A percentile compares a stretch with the other conserved stretches of the same genome.
phyloP scores from a whole-genome alignment of 495 filamentous ascomycete genomes.

The Xylaria castorea region DNA sequence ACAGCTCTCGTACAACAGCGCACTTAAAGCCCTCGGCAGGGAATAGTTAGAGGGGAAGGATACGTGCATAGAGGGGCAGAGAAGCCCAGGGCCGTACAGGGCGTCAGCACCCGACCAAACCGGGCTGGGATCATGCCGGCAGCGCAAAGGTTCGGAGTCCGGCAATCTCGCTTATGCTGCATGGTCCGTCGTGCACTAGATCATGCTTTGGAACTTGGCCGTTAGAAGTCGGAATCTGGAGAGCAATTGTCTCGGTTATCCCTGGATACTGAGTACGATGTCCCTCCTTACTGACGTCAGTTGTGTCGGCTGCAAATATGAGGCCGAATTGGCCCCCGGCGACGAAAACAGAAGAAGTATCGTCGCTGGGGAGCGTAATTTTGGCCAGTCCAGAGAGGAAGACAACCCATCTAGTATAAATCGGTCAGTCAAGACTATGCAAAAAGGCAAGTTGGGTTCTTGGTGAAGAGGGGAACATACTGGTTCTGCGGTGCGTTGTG shows the following conservation, averaged over 20 bases:
- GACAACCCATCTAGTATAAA: conserved; percentile 55
- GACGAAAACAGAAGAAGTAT: conserved; percentile 45
- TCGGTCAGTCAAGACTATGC: background rate
- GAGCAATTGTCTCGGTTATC: conserved; percentile 45
- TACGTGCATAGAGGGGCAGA: background rate
- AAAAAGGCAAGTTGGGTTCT: background rate
- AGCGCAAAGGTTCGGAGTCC: conserved; percentile 23
- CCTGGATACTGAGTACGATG: conserved; percentile 59
- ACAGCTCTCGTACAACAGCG: background rate
- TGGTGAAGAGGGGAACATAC: conserved; percentile 37
- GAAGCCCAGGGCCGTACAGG: background rate
- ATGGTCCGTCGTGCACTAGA: conserved; percentile 42
- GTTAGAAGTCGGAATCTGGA: conserved; percentile 52
- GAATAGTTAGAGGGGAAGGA: background rate
- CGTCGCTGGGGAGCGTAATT: conserved; percentile 57
- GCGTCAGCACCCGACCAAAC: conserved; percentile 6
- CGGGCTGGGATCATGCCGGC: background rate
- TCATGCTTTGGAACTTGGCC: conserved; percentile 49
- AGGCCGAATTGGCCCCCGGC: conserved; percentile 54
- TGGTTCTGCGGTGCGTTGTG: conserved; percentile 60
- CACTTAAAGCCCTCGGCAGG: background rate
- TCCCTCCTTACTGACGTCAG: conserved; percentile 52
- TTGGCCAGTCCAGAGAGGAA: conserved; percentile 59
- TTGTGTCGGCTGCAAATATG: conserved; percentile 58
- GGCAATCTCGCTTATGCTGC: conserved; percentile 24